phyloP scores from a whole-genome alignment of 176 grass and related monocot species.

The Oryza meyeriana region DNA sequence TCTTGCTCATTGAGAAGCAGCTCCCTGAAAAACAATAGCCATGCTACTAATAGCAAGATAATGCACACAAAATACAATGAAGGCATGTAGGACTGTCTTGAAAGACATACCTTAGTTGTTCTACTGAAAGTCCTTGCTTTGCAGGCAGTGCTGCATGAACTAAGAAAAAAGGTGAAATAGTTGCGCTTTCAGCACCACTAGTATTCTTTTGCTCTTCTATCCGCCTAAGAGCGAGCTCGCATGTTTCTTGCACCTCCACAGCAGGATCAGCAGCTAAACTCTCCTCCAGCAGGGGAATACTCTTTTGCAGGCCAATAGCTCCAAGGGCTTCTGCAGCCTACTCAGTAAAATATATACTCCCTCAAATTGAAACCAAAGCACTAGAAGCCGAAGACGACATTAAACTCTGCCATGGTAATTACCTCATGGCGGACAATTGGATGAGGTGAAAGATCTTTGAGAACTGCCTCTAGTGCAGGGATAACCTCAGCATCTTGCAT shows the following conservation, averaged over 20 bases:
- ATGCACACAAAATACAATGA: not conserved
- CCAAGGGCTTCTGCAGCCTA: constrained; percentile 98
- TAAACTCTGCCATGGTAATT: not conserved
- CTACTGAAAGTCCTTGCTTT: constrained; percentile 54
- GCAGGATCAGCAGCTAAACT: constrained; percentile 95
- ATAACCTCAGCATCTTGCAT: constrained; percentile 92
- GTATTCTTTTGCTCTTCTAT: constrained; percentile 67
- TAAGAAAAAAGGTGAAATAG: constrained; percentile 67
- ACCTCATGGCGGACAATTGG: constrained; percentile 99
- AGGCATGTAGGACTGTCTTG: not conserved
- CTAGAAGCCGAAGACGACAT: not conserved
- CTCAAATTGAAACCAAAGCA: constrained; percentile 9
- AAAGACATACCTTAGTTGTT: constrained; percentile 58
- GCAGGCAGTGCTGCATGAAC: constrained; percentile 89
- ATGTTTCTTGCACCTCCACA: constrained; percentile 83
- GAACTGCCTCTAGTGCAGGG: constrained; percentile 68
- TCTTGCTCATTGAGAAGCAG: constrained; percentile 75
- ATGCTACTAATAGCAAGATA: not conserved
- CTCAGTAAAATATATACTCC: constrained; percentile 17
- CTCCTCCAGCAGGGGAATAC: constrained; percentile 53
- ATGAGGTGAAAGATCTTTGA: constrained; percentile 91
- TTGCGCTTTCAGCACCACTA: constrained; percentile 34
- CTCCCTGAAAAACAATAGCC: constrained; percentile 52
- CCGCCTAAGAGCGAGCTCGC: constrained; percentile 72
- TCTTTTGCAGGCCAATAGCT: constrained; percentile 79